phyloP scores from a whole-genome alignment of 1,139 yeast genomes.

The Sugiyamaella pinicola region DNA sequence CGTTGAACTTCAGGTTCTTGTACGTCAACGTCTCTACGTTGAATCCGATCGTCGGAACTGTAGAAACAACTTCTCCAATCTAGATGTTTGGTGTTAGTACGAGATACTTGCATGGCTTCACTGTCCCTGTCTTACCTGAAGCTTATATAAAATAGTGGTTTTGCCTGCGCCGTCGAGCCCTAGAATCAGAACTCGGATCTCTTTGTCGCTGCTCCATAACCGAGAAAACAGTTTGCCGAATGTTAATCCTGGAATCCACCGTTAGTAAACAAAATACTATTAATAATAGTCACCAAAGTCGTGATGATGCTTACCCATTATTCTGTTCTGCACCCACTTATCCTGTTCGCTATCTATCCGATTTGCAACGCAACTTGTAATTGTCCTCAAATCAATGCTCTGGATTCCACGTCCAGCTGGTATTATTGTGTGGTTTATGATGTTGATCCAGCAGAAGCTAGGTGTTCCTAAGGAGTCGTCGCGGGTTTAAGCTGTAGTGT shows the following conservation, averaged over 20 bases:
- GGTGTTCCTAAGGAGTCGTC: background rate
- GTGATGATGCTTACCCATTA: background rate
- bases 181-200: conserved; percentile 84
- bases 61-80: conserved; percentile 90
- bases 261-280: no score
- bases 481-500: background rate
- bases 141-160: conserved; percentile 87
- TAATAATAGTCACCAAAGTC: no score
- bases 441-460: background rate
- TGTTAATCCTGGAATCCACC: conserved; percentile 30
- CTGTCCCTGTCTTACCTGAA: conserved; percentile 52
- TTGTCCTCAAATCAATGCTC: background rate
- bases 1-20: conserved; percentile 86
- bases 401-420: background rate
- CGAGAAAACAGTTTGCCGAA: conserved; percentile 81
- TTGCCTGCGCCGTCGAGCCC: conserved; percentile 99
- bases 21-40: conserved; percentile 92
- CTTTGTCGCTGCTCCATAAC: conserved; percentile 89
- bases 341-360: background rate
- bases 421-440: no score
- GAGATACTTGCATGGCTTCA: no score
- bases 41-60: conserved; percentile 96
- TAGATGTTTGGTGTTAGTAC: conserved; percentile 20
- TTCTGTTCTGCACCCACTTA: background rate
- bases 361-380: background rate